Conservation (phyloP, 345 rosid species). For the Balakata baccata region DNA sequence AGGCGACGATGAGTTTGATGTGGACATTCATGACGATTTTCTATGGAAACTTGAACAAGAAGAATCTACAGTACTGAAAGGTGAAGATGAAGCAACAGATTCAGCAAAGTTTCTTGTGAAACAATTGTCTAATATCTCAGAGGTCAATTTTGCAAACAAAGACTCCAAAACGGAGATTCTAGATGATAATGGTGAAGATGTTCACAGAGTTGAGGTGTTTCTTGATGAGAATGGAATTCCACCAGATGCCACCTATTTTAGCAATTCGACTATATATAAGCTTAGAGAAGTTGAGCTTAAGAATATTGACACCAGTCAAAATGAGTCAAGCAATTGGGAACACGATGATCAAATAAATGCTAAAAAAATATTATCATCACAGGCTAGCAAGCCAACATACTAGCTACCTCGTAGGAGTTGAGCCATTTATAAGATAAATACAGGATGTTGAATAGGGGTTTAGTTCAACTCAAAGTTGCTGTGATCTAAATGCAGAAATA, state of each 20-base stretch:
- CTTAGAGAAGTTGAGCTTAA: background rate
- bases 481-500: background rate
- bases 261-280: background rate
- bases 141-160: background rate
- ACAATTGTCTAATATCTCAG: background rate
- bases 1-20: conserved; percentile 6
- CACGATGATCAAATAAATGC: too few relatives aligned
- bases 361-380: background rate
- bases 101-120: background rate
- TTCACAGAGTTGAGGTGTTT: background rate
- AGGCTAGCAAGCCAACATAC: background rate
- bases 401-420: background rate
- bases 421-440: background rate
- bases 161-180: background rate
- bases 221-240: conserved; percentile 15
- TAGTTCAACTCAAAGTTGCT: background rate
- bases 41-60: background rate
- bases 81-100: background rate
- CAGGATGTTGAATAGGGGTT: background rate
- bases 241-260: background rate
- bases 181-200: background rate
- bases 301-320: background rate
- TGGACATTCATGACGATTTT: background rate
- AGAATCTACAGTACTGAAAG: background rate
- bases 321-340: background rate